Percentiles rank a stretch among this genome's conserved stretches.
Conservation (phyloP, 202 grass and related monocot genomes). For the Tripidium arundinaceum region DNA sequence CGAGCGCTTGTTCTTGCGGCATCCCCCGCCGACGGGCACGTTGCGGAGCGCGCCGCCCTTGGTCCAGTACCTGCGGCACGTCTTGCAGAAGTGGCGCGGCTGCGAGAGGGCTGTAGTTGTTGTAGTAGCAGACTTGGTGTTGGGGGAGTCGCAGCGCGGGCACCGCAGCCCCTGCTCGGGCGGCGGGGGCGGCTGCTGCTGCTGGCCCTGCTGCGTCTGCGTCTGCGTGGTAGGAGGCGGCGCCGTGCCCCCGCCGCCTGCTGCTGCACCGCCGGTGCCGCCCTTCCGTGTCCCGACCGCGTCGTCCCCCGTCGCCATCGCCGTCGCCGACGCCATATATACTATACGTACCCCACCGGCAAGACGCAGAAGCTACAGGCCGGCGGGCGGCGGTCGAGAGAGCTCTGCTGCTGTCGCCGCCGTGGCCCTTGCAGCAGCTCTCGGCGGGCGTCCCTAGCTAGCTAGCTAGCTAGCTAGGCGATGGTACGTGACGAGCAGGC, state of each 20-base stretch:
- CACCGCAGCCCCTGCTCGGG: slow-evolving; percentile 60
- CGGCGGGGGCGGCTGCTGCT: slow-evolving; percentile 23
- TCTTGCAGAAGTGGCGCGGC: slow-evolving; percentile 97
- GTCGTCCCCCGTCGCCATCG: slow-evolving; percentile 10
- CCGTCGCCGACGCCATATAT: slow-evolving; percentile 10
- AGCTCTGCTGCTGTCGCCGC: not conserved
- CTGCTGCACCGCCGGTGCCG: not conserved
- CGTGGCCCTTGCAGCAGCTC: not conserved
- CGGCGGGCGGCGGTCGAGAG: not conserved
- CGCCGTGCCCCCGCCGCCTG: not conserved
- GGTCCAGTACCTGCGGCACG: slow-evolving; percentile 93
- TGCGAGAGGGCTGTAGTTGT: slow-evolving; percentile 95
- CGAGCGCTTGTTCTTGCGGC: slow-evolving; percentile 93
- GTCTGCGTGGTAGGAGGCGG: not conserved
- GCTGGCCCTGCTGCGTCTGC: not conserved
- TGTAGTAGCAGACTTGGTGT: slow-evolving; percentile 99
- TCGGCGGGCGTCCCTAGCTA: not conserved
- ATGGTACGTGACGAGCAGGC: not conserved
- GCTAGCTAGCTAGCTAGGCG: not conserved
- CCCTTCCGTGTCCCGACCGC: slow-evolving; percentile 15
- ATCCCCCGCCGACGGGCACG: slow-evolving; percentile 88
- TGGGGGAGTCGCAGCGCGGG: slow-evolving; percentile 89
- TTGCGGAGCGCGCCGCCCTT: slow-evolving; percentile 95
- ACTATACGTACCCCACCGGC: too few relatives aligned
- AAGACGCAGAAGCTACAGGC: not conserved